A percentile compares a stretch with the other conserved stretches of the same genome.
These are phyloP conservation scores for Pelargonium fulgidum DNA, from an alignment of 441 rosid genomes.

Conservation along the genomic window DNA sequence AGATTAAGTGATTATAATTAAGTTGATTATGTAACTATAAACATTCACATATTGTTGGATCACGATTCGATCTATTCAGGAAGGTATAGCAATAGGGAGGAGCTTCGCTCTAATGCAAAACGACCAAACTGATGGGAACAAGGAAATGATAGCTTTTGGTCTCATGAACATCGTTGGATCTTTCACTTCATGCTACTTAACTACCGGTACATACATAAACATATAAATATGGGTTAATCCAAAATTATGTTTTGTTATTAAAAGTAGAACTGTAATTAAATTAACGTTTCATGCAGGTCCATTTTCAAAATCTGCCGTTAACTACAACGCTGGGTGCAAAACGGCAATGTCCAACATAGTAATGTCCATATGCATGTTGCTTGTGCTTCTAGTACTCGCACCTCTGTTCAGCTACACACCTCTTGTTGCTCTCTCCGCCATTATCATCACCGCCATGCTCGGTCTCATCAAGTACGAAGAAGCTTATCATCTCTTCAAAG, in stretches of 20 bases:
- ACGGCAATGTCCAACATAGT: slow-evolving; percentile 70
- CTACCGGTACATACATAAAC: slow-evolving; percentile 47
- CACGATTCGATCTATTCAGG: slow-evolving; percentile 33
- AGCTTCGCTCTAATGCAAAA: slow-evolving; percentile 82
- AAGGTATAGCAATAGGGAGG: slow-evolving; percentile 95
- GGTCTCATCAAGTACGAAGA: slow-evolving; percentile 65
- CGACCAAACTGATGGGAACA: slow-evolving; percentile 93
- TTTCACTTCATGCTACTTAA: slow-evolving; percentile 82
- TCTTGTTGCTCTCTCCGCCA: slow-evolving; percentile 75
- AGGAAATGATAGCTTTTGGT: slow-evolving; percentile 96
- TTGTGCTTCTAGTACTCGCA: slow-evolving; percentile 63
- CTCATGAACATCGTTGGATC: slow-evolving; percentile 90
- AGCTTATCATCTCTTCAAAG: slow-evolving; percentile 52
- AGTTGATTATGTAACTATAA: too few species aligned
- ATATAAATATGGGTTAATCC: too few species aligned
- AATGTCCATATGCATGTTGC: slow-evolving; percentile 78
- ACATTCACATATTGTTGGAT: too few species aligned
- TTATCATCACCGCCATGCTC: slow-evolving; percentile 85
- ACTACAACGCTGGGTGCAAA: slow-evolving; percentile 63
- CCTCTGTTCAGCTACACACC: slow-evolving; percentile 83
- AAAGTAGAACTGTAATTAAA: too few species aligned
- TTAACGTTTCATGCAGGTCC: slow-evolving; percentile 44
- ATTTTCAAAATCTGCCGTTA: slow-evolving; percentile 85
- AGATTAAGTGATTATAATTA: too few species aligned
- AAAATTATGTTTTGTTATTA: too few species aligned